Evolutionary conservation across 1,284 basidiomycete genomes (phyloP).

Genomic region (Hymenochaete sp.): DNA sequence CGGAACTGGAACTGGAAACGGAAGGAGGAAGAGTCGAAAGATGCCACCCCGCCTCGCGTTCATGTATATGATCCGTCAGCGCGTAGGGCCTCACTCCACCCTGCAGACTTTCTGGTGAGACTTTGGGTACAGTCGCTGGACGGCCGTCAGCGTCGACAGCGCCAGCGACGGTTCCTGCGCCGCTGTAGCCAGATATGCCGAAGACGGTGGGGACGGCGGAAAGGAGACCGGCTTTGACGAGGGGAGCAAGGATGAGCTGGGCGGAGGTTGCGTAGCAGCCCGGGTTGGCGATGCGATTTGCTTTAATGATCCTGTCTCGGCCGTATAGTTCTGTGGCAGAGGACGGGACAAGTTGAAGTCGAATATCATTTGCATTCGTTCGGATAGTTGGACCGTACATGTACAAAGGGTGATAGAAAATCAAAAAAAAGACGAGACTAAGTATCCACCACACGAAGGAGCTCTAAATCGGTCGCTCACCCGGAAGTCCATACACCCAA

Average conservation of each 20-base stretch:
- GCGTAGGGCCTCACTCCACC: constrained; percentile 81
- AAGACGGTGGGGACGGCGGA: constrained; percentile 77
- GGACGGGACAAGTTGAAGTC: no score
- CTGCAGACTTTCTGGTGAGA: constrained; percentile 65
- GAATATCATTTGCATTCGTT: no score
- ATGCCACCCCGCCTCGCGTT: constrained; percentile 86
- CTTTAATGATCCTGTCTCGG: constrained; percentile 55
- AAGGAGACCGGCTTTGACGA: constrained; percentile 57
- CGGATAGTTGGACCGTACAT: no score
- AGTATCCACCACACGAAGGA: constrained; percentile 3
- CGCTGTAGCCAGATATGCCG: constrained; percentile 90
- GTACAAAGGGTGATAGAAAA: constrained; percentile 10
- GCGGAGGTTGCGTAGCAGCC: constrained; percentile 95
- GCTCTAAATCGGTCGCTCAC: constrained; percentile 49
- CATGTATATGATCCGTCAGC: constrained; percentile 97
- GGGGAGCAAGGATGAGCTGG: constrained; percentile 86
- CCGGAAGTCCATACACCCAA: constrained; percentile 98
- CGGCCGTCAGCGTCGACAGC: constrained; percentile 56
- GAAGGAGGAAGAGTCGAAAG: constrained; percentile 59
- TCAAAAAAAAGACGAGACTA: constrained; percentile 21
- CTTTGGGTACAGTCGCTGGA: constrained; percentile 76
- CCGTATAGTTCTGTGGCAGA: constrained; percentile 74
- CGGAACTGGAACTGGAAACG: no score
- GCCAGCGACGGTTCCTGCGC: constrained; percentile 82
- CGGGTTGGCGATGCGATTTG: constrained; percentile 91